phyloP scores from a whole-genome alignment of 108 stramenopile species.

The Skeletonema potamos region DNA sequence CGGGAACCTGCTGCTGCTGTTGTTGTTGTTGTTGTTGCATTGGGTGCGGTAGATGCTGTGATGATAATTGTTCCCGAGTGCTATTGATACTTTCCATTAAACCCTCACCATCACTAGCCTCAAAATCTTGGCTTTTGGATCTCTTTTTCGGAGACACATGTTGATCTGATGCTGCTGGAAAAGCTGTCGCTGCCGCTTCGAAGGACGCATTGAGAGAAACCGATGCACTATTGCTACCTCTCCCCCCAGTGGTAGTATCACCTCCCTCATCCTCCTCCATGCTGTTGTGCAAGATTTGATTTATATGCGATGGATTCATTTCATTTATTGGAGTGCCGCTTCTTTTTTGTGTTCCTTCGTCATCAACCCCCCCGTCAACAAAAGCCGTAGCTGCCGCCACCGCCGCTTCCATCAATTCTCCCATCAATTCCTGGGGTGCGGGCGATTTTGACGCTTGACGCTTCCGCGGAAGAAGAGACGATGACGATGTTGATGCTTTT shows the following conservation, averaged over 20 bases:
- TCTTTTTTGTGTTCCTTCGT: neutral
- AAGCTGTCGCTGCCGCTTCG: neutral
- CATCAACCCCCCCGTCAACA: neutral
- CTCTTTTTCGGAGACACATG: neutral
- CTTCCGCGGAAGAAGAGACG: constrained; percentile 6
- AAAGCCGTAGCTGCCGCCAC: neutral
- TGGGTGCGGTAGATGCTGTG: neutral
- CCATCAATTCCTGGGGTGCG: constrained; percentile 1
- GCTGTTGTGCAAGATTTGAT: neutral
- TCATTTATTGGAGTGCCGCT: neutral
- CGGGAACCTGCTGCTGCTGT: neutral
- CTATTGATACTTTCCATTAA: neutral
- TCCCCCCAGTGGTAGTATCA: neutral
- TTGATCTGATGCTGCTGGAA: neutral
- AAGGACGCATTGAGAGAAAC: neutral
- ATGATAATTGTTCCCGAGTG: neutral
- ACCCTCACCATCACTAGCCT: neutral
- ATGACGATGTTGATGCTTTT: neutral
- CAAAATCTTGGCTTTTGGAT: neutral
- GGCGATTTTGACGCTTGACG: constrained; percentile 15
- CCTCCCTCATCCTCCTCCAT: neutral
- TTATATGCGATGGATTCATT: neutral
- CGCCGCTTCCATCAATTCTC: neutral
- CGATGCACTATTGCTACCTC: neutral
- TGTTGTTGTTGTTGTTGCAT: neutral